Conservation (phyloP, 164 flowering plant species). For the Annona squamosa region DNA sequence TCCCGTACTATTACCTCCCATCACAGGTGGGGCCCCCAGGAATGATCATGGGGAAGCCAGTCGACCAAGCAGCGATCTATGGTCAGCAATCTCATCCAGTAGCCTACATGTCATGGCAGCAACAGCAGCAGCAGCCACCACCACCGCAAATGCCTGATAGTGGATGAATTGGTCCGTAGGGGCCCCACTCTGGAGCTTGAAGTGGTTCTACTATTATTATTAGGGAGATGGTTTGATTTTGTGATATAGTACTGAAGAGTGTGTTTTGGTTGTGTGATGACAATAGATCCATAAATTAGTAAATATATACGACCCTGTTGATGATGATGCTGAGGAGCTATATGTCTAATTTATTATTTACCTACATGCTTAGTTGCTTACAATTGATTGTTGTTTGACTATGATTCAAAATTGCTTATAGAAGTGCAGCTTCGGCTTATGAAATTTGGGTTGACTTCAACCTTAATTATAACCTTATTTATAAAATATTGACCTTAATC, state of each 20-base stretch:
- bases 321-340: not conserved
- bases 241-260: not conserved
- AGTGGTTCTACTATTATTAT: not conserved
- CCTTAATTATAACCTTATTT: too few species aligned
- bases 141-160: slow-evolving; percentile 10
- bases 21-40: slow-evolving; percentile 6
- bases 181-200: not conserved
- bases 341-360: too few species aligned
- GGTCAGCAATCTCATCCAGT: slow-evolving; percentile 9
- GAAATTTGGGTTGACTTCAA: too few species aligned
- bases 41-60: slow-evolving; percentile 15
- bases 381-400: too few species aligned
- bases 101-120: slow-evolving; percentile 19
- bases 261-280: not conserved
- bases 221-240: not conserved
- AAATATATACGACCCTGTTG: not conserved
- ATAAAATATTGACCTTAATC: too few species aligned
- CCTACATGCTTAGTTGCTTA: too few species aligned
- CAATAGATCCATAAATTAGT: not conserved
- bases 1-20: slow-evolving; percentile 12
- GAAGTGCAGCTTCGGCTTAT: too few species aligned
- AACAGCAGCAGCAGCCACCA: slow-evolving; percentile 9
- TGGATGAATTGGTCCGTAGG: not conserved
- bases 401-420: too few species aligned
- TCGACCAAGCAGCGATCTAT: slow-evolving; percentile 12